A percentile compares a stretch with the other conserved stretches of the same genome.
Evolutionary conservation across 257 asterid genomes (phyloP).

Genomic region (Verbena officinalis): DNA sequence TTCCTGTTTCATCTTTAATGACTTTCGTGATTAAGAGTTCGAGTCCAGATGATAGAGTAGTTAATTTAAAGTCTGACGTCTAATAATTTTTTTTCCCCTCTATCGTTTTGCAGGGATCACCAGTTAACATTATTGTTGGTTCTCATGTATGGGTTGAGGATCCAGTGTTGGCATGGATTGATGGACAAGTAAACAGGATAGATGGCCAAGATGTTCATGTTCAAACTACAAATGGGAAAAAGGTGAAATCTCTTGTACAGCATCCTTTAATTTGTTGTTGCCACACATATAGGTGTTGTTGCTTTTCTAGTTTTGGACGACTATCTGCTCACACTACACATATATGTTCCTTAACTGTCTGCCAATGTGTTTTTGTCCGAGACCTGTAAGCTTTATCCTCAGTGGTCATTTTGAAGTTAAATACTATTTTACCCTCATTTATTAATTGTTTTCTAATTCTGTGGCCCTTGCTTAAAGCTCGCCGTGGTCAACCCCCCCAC

Average conservation of each 20-base stretch:
- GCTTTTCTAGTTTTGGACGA: slow-evolving; percentile 19
- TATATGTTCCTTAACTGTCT: not conserved
- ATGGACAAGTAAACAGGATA: slow-evolving; percentile 84
- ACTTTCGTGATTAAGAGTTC: slow-evolving; percentile 7
- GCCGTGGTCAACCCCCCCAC: no score
- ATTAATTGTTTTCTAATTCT: slow-evolving; percentile 2
- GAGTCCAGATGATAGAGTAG: not conserved
- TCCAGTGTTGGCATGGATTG: slow-evolving; percentile 88
- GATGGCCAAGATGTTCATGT: slow-evolving; percentile 89
- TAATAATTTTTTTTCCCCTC: slow-evolving; percentile 25
- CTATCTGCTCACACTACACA: slow-evolving; percentile 18
- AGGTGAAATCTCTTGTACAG: slow-evolving; percentile 47
- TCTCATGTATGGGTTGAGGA: slow-evolving; percentile 99
- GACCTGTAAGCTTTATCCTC: slow-evolving; percentile 22
- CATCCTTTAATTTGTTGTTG: slow-evolving; percentile 13
- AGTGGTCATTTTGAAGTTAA: slow-evolving; percentile 17
- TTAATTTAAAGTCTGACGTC: slow-evolving; percentile 21
- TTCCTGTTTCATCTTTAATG: not conserved
- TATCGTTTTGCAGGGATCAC: slow-evolving; percentile 69
- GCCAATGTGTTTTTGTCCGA: slow-evolving; percentile 8
- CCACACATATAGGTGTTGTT: slow-evolving; percentile 14
- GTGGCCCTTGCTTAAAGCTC: not conserved
- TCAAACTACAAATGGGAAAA: slow-evolving; percentile 72
- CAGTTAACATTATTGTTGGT: slow-evolving; percentile 83
- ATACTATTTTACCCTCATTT: slow-evolving; percentile 4